A percentile compares a stretch with the other conserved stretches of the same genome.
Conservation (phyloP, 441 rosid species). For the Hura crepitans region DNA sequence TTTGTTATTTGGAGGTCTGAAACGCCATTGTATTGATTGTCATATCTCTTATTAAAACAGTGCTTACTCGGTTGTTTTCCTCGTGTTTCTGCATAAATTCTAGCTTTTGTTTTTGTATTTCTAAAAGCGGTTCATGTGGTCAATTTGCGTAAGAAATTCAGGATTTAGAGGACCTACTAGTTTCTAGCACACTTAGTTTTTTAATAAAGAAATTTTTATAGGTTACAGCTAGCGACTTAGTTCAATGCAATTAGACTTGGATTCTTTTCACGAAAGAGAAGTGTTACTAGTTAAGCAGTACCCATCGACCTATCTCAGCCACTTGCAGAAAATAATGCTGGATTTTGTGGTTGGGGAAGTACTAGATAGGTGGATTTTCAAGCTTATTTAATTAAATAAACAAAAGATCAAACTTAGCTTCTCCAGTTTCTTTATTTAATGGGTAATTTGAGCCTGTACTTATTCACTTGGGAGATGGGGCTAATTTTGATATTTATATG, state of each 20-base stretch:
- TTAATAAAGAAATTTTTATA: not conserved
- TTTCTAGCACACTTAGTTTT: not conserved
- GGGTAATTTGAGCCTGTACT: not conserved
- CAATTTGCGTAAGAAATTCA: not conserved
- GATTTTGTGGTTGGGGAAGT: not conserved
- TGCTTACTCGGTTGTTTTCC: not conserved
- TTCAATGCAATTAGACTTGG: too few species aligned
- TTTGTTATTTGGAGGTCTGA: not conserved
- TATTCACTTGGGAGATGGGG: conserved; percentile 5
- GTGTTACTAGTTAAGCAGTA: not conserved
- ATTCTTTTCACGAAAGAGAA: not conserved
- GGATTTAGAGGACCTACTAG: not conserved
- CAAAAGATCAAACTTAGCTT: not conserved
- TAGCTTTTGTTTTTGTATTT: conserved; percentile 5
- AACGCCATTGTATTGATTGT: not conserved
- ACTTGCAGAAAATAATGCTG: not conserved
- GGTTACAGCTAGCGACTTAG: not conserved
- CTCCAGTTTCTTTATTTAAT: not conserved
- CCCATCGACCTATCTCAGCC: not conserved
- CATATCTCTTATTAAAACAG: not conserved
- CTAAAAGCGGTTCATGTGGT: not conserved
- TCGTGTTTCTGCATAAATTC: conserved; percentile 2
- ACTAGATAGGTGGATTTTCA: not conserved
- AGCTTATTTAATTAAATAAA: not conserved
- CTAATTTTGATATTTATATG: not conserved